Base-by-base conservation (phyloP, 257 asterid species). In the Capsicum rhomboideum region DNA sequence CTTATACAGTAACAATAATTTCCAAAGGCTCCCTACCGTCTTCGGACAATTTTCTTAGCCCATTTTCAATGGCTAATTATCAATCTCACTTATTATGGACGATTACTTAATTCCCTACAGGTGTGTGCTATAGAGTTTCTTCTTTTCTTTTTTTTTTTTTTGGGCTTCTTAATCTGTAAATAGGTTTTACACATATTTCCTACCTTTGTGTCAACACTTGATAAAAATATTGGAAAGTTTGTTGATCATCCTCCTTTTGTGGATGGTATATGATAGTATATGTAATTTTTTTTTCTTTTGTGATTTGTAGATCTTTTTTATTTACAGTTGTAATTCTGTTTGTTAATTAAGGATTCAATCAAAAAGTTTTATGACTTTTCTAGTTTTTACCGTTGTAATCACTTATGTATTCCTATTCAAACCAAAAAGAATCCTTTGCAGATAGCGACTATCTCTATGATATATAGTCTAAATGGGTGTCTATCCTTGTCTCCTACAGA, bases 31-130 rank as follows among this genome's bases (percentile, higher is more conserved):
- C 31, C 87, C 91, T 8, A 74, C 98, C 4, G 89, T 92, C 8
- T 94, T 85, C 74, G 97, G 96, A n/a, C 95, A 95, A 54, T 93
- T 80, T 88, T 87, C 95, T 84, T 94, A 90, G 90, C 77, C 83
- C 61, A 64, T 61, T 34, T 69, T 82, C 54, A 12, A 50, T 26
- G 63, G 63, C 14, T 50, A 77, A 26, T 12, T 44, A n/a, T 77
- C 40, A 34, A 34, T 4, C 82, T 77, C 63, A 26, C 82, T 77
- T 77, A 77, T 50, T 52, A 28, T 28, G 46, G 21, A 50, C 16
- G 18, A 17, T 77, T 77, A 77, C 61, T 26, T 71, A 31, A 34
- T 37, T 75, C 11, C 6, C 59, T 40, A 66, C 82, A 64, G 83
- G 91, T 89, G 93, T 92, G 97, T 89, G 93, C 82, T 86, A 82